Conservation (phyloP, 2,329 filamentous ascomycete species). For the Albophoma yamanashiensis region DNA sequence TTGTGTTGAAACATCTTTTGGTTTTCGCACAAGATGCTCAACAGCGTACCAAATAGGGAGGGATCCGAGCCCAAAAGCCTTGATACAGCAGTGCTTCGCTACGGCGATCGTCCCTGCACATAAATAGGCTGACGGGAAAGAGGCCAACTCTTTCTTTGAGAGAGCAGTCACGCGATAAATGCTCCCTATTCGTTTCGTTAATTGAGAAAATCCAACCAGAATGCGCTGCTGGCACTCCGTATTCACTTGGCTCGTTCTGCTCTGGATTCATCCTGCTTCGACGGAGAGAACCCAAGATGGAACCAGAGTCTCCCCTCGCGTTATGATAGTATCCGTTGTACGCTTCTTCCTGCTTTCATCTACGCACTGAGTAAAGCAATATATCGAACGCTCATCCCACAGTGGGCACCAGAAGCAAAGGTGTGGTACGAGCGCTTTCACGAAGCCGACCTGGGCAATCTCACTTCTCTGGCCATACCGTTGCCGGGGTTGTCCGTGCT, state of each 20-base stretch:
- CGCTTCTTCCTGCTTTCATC: not conserved
- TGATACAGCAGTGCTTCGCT: no score
- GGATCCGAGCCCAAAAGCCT: not conserved
- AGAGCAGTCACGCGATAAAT: not conserved
- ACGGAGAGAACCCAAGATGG: not conserved
- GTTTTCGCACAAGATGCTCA: not conserved
- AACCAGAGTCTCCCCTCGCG: constrained; percentile 38
- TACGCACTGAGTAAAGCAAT: not conserved
- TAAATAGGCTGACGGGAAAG: not conserved
- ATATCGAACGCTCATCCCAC: not conserved
- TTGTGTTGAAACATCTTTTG: not conserved
- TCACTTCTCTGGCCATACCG: constrained; percentile 46
- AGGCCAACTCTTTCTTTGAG: not conserved
- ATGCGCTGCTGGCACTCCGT: not conserved
- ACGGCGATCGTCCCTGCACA: not conserved
- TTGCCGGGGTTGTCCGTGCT: constrained; percentile 54
- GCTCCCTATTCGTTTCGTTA: not conserved
- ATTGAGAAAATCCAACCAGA: not conserved
- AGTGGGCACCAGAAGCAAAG: constrained; percentile 53
- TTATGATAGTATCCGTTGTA: constrained; percentile 25
- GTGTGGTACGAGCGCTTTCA: constrained; percentile 48
- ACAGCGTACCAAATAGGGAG: not conserved
- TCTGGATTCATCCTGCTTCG: not conserved
- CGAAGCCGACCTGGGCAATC: constrained; percentile 35
- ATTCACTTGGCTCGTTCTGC: not conserved